A percentile compares a stretch with the other conserved stretches of the same genome.
Conservation (phyloP, 352 stramenopile genomes). For the Phytophthora pisi region DNA sequence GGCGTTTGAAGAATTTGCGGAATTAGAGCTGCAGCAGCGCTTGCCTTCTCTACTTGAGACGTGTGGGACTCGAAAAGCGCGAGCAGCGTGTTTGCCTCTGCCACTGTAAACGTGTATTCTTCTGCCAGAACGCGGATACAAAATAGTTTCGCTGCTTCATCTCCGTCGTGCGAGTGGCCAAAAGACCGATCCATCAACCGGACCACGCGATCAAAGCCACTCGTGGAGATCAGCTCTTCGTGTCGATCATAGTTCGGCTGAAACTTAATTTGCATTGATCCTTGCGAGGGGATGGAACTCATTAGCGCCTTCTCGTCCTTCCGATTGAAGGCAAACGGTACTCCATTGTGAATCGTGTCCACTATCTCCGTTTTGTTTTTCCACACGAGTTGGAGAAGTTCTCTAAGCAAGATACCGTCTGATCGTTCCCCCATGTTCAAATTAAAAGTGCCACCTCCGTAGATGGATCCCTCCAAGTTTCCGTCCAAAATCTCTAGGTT, state of each 20-base stretch:
- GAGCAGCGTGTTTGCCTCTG: slow-evolving; percentile 62
- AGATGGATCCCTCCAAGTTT: slow-evolving; percentile 51
- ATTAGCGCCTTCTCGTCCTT: slow-evolving; percentile 67
- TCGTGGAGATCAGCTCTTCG: slow-evolving; percentile 52
- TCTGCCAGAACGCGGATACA: slow-evolving; percentile 70
- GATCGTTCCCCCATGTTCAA: slow-evolving; percentile 59
- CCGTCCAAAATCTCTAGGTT: slow-evolving; percentile 69
- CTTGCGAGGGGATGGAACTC: slow-evolving; percentile 41
- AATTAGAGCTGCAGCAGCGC: slow-evolving; percentile 61
- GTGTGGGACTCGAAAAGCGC: slow-evolving; percentile 68
- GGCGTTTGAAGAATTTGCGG: slow-evolving; percentile 56
- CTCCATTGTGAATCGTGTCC: slow-evolving; percentile 54
- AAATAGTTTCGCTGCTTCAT: slow-evolving; percentile 65
- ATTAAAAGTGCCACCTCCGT: slow-evolving; percentile 54
- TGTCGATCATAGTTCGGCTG: slow-evolving; percentile 68
- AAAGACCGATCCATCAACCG: slow-evolving; percentile 55
- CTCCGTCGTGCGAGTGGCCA: slow-evolving; percentile 43
- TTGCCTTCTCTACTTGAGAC: slow-evolving; percentile 74
- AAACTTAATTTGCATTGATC: slow-evolving; percentile 59
- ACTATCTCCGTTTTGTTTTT: slow-evolving; percentile 66
- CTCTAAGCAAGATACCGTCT: slow-evolving; percentile 58
- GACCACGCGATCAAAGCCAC: slow-evolving; percentile 48
- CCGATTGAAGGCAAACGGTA: slow-evolving; percentile 50
- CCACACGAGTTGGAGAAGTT: slow-evolving; percentile 59
- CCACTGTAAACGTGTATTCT: slow-evolving; percentile 62